Evolutionary conservation across 768 basidiomycete species (phyloP), one percentile per base, ranked within the genome.

Genomic region (Gymnopilus dilepis): DNA sequence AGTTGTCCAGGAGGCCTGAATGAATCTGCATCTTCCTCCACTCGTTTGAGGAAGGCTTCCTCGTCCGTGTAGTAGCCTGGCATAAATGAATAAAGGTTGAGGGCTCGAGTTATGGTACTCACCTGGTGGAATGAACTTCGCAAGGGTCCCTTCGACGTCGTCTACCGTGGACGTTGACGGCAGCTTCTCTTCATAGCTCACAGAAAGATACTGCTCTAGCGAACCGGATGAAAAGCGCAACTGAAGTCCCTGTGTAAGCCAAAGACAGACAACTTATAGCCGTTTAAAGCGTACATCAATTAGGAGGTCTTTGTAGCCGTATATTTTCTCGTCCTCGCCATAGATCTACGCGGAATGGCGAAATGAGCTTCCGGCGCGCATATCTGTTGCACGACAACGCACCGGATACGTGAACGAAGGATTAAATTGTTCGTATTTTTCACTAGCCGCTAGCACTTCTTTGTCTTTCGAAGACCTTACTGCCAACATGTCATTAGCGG

Each of bases 341-440:
- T 88, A 98, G 69, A 99, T 95, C 92, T 94, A 60, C 19, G 26
- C 9, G 28, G 17, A 47, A 50, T 6, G 15, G 28, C 9, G 15
- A 19, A 55, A 15, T 45, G 30, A 19, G n/a, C 54, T 6, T n/a
- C 17, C 48, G 5, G 37, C 17, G 26, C 17, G 28, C 28, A 43
- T 9, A 47, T 33, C 28, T 26, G 3, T 17, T 7, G 28, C 28
- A 28, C 42, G 28, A 9, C 15, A 33, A 72, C 88, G 55, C 68
- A 94, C 93, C 5, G 97, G 95, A 76, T 99, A 99, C 0, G 97
- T 98, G 78, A 99, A 99, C 3, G 81, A 78, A 2, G 97, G 97
- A 62, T 91, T 83, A 75, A 97, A 98, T 19, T 80, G 77, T 61
- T 85, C 82, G 61, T 84, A 88, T 13, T 78, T 74, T 67, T 91